Base-by-base conservation (phyloP, 1,284 basidiomycete genomes). In the Schizopora paradoxa region DNA sequence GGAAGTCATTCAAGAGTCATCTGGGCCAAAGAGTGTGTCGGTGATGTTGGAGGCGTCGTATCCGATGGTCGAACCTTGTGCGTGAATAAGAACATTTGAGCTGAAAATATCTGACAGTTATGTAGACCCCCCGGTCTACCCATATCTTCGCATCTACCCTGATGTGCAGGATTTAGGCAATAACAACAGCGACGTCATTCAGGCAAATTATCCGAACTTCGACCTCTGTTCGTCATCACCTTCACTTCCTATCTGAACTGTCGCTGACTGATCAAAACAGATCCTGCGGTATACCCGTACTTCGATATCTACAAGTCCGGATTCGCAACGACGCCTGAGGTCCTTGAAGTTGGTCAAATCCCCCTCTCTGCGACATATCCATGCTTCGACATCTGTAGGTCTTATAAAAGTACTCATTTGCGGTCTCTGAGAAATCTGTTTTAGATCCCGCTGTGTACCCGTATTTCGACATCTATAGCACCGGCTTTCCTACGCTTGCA, bases 111-210 rank as follows among this genome's bases (percentile, higher is more conserved):
- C 42, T 43, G 19, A n/a, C 22, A 22, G 23, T 11, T 28, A 29
- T 25, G 19, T 48, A 65, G 69, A 72, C 53, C 65, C 66, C 31
- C 51, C 66, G n/a, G 66, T 65, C n/a, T 71, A 71, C 54, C 67
- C 67, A n/a, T 51, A 61, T 49, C 52, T 67, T 31, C 48, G 56
- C 23, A 48, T 66, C 31, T 67, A 66, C 48, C 64, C 65, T 27
- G 35, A 40, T 6, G 36, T 18, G 22, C 21, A 18, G 33, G 33
- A 19, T 11, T 16, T 28, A 47, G 39, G 25, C 42, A 6, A 21
- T 21, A 11, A 18, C 31, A 33, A 41, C 25, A 13, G 19, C 8
- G 23, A 5, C 19, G 21, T n/a, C 22, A 29, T 10, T 10, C 28
- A 14, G 28, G 19, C 27, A n/a, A 22, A 27, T 5, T 49, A 43